Evolutionary conservation across 2,329 filamentous ascomycete species (phyloP), one percentile per base, ranked within the genome.

Genomic region (Leptographium galeiforme): DNA sequence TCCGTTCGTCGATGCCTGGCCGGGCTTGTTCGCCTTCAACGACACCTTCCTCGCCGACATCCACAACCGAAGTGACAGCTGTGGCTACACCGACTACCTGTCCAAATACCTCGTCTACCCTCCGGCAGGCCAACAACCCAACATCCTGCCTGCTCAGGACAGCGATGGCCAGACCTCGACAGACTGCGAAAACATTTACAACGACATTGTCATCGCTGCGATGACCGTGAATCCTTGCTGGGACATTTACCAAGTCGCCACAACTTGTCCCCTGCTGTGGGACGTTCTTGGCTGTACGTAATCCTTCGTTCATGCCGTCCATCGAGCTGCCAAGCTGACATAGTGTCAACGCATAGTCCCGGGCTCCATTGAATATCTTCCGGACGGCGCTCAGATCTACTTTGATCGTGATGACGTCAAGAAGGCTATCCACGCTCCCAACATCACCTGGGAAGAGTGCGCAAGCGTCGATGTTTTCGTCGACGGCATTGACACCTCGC

Each of bases 191-290:
- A 61, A 70, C 55, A 60, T 87, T 19, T 85, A 76, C 60, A 65
- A 74, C 54, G 69, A 75, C 25, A 76, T 87, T 34, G 70, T 70
- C 60, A 59, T 71, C 0, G 82, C 79, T 34, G 75, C 76, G 8
- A 57, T 71, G 6, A 62, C 70, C 1, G 66, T 79, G 38, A 93
- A 93, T 68, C 87, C 87, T 0, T 93, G 88, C 70, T 94, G 85
- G 68, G 81, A 89, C 64, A 70, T 87, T 12, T 93, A 91, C 67
- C 78, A 85, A 50, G 77, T 91, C 14, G 78, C 78, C 2, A 81
- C 79, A 5, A 85, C 81, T 13, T 93, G 87, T 63, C 87, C 87
- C 0, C 59, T 82, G 3, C 70, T 78, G 2, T 87, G 79, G 75
- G 82, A 89, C 55, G 78, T 85, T 0, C 71, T 90, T 3, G 80